phyloP scores from a whole-genome alignment of 2,329 filamentous ascomycete species.

The Cryphonectria parasitica region DNA sequence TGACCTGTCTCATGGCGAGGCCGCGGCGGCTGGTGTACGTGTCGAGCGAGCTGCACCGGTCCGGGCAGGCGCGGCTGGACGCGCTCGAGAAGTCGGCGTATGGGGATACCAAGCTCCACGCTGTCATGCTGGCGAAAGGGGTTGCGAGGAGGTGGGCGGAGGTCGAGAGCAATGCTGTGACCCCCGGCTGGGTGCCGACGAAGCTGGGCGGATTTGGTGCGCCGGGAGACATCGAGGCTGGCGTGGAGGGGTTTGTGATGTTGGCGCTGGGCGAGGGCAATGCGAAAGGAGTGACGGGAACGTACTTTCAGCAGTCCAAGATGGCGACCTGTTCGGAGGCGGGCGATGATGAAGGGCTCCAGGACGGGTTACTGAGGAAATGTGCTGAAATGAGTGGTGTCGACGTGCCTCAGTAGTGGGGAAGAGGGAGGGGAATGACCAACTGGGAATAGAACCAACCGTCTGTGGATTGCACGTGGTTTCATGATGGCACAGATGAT shows the following conservation, averaged over 20 bases:
- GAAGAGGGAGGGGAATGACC: not conserved
- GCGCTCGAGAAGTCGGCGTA: slow-evolving; percentile 47
- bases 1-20: slow-evolving; percentile 53
- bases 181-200: slow-evolving; percentile 59
- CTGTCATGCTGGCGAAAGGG: slow-evolving; percentile 58
- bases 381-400: slow-evolving; percentile 39
- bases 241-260: slow-evolving; percentile 51
- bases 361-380: slow-evolving; percentile 48
- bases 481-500: too few species aligned
- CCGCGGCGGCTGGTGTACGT: slow-evolving; percentile 56
- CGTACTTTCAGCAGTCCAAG: slow-evolving; percentile 44
- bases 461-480: too few species aligned
- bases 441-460: too few species aligned
- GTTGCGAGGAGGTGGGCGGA: slow-evolving; percentile 50
- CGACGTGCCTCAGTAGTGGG: slow-evolving; percentile 17
- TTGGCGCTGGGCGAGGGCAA: slow-evolving; percentile 47
- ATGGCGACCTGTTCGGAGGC: slow-evolving; percentile 36
- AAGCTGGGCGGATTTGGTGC: slow-evolving; percentile 57
- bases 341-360: slow-evolving; percentile 44
- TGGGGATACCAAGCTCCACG: slow-evolving; percentile 59
- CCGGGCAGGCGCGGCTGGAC: slow-evolving; percentile 52
- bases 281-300: slow-evolving; percentile 39
- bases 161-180: slow-evolving; percentile 50
- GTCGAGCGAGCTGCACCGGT: slow-evolving; percentile 53
- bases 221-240: slow-evolving; percentile 50